phyloP scores from a whole-genome alignment of 1,139 yeast species.

The Wickerhamiella infanticola region DNA sequence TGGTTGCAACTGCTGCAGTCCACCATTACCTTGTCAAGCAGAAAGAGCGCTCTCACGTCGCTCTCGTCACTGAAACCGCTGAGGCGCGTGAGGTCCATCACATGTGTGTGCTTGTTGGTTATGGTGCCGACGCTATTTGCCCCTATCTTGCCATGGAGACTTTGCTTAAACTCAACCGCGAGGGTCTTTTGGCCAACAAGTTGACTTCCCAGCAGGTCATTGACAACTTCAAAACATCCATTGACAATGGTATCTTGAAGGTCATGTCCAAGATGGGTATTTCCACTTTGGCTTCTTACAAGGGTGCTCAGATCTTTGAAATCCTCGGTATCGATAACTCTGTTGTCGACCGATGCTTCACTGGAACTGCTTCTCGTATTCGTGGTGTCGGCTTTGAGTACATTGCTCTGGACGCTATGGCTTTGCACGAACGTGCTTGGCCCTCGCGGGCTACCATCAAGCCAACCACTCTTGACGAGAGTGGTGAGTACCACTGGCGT shows the following conservation, averaged over 20 bases:
- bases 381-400: constrained; percentile 91
- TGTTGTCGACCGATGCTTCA: constrained; percentile 88
- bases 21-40: constrained; percentile 94
- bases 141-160: constrained; percentile 92
- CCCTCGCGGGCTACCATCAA: constrained; percentile 61
- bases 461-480: constrained; percentile 71
- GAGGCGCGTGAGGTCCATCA: constrained; percentile 98
- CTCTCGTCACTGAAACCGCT: constrained; percentile 79
- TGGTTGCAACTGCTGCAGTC: constrained; percentile 91
- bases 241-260: constrained; percentile 83
- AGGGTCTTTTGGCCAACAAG: constrained; percentile 49
- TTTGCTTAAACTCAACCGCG: constrained; percentile 66
- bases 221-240: constrained; percentile 63
- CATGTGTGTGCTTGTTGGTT: constrained; percentile 84
- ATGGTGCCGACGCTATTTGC: constrained; percentile 93
- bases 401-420: constrained; percentile 90
- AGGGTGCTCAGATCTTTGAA: constrained; percentile 97
- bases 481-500: constrained; percentile 97
- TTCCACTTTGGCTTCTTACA: constrained; percentile 89
- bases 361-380: constrained; percentile 95
- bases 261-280: constrained; percentile 99
- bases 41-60: constrained; percentile 92
- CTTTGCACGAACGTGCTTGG: constrained; percentile 83
- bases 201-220: constrained; percentile 46
- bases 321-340: constrained; percentile 92